A percentile compares a stretch with the other conserved stretches of the same genome.
phyloP scores from a whole-genome alignment of 345 rosid species.

The Anastatica hierochuntica region DNA sequence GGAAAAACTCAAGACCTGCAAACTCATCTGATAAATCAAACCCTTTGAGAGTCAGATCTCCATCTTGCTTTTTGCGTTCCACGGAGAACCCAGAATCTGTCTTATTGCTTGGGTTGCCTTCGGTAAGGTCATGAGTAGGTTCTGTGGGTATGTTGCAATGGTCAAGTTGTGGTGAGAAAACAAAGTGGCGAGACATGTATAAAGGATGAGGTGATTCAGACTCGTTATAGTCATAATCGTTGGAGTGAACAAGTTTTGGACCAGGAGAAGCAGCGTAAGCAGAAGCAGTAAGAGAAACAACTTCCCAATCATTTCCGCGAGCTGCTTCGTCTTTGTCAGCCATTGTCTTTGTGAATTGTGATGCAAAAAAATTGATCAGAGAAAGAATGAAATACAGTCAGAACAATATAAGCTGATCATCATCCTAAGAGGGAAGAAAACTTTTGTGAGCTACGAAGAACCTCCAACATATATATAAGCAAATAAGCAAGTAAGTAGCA shows the following conservation, averaged over 20 bases:
- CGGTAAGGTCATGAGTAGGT: constrained; percentile 28
- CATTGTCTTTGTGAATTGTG: constrained; percentile 26
- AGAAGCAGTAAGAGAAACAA: constrained; percentile 84
- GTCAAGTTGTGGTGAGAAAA: constrained; percentile 47
- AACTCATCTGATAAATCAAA: constrained; percentile 47
- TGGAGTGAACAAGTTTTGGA: constrained; percentile 34
- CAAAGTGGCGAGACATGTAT: constrained; percentile 79
- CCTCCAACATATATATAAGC: too few relatives aligned
- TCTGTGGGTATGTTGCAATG: constrained; percentile 39
- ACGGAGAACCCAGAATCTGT: constrained; percentile 27
- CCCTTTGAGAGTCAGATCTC: constrained; percentile 40
- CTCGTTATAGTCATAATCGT: constrained; percentile 29
- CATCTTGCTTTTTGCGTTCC: constrained; percentile 50
- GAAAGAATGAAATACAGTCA: too few relatives aligned
- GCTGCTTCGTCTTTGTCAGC: constrained; percentile 37
- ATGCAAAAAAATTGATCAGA: background rate
- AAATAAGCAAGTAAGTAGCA: too few relatives aligned
- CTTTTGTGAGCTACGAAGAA: too few relatives aligned
- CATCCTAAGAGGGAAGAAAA: too few relatives aligned
- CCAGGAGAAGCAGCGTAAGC: constrained; percentile 88
- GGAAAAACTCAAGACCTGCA: constrained; percentile 36
- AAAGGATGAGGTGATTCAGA: constrained; percentile 55
- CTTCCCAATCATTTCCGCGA: constrained; percentile 84
- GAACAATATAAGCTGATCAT: too few relatives aligned
- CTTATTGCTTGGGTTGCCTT: constrained; percentile 23